These are phyloP conservation scores for Alopecurus myosuroides DNA, from an alignment of 176 grass and related monocot species.

Conservation along the genomic window DNA sequence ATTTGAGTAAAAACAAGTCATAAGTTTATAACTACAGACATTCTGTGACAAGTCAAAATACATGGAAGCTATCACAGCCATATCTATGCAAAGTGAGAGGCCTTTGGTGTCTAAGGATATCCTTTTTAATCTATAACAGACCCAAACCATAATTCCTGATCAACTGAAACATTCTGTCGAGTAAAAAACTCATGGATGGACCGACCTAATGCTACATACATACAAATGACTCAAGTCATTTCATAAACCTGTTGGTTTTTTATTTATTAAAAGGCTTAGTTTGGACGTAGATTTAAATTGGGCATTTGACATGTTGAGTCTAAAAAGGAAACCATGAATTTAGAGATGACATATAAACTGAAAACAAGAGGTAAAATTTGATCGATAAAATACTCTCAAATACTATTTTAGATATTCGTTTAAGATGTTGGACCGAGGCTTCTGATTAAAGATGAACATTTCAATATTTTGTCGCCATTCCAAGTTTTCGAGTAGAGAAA, in stretches of 20 bases:
- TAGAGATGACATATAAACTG: not conserved
- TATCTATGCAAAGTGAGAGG: no score
- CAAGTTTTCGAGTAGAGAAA: not conserved
- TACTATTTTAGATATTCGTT: not conserved
- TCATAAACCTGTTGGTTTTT: not conserved
- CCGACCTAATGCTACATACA: not conserved
- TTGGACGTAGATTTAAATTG: not conserved
- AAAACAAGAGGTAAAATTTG: not conserved
- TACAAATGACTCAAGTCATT: not conserved
- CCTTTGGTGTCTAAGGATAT: no score
- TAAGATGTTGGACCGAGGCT: not conserved
- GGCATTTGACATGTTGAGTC: not conserved
- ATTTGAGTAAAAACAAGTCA: no score
- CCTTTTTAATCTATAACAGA: not conserved
- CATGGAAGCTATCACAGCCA: no score
- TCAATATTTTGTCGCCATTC: not conserved
- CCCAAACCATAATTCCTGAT: not conserved
- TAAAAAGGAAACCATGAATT: not conserved
- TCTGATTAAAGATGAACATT: not conserved
- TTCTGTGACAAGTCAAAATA: no score
- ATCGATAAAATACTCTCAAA: not conserved
- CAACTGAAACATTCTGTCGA: no score
- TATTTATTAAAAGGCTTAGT: not conserved
- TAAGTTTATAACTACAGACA: no score
- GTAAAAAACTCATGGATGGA: not conserved